Evolutionary conservation across 805 yeast genomes (phyloP).

Genomic region (Nakazawaea populi): DNA sequence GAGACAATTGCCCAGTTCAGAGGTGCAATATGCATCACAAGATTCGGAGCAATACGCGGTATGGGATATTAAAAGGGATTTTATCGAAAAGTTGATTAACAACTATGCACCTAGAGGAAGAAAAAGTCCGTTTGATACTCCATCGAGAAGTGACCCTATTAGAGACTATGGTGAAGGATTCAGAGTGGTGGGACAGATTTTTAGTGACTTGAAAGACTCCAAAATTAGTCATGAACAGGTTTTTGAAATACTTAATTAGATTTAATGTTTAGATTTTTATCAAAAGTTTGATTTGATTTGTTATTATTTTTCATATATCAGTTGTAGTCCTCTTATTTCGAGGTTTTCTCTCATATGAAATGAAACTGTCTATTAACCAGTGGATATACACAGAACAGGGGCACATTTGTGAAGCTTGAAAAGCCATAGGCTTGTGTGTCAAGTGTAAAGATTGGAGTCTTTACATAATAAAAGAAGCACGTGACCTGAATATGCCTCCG

Average conservation of each 20-base stretch:
- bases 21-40: slow-evolving; percentile 34
- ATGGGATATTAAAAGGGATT: slow-evolving; percentile 17
- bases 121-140: slow-evolving; percentile 21
- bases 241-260: neutral
- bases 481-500: too few species aligned
- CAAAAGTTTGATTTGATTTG: neutral
- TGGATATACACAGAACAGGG: too few species aligned
- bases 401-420: too few species aligned
- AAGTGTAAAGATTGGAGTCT: too few species aligned
- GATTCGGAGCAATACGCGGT: slow-evolving; percentile 23
- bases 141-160: slow-evolving; percentile 16
- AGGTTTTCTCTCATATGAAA: too few species aligned
- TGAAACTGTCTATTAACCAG: too few species aligned
- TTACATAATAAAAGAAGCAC: too few species aligned
- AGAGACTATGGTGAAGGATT: slow-evolving; percentile 15
- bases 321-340: too few species aligned
- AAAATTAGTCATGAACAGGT: slow-evolving; percentile 16
- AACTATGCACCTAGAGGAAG: slow-evolving; percentile 20
- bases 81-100: slow-evolving; percentile 18
- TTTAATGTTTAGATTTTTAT: neutral
- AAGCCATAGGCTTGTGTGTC: too few species aligned
- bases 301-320: too few species aligned
- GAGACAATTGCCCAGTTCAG: slow-evolving; percentile 30
- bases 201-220: slow-evolving; percentile 11
- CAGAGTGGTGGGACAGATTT: slow-evolving; percentile 8